These are phyloP conservation scores for Castanea sativa DNA, from an alignment of 306 rosid species.

Conservation along the genomic window DNA sequence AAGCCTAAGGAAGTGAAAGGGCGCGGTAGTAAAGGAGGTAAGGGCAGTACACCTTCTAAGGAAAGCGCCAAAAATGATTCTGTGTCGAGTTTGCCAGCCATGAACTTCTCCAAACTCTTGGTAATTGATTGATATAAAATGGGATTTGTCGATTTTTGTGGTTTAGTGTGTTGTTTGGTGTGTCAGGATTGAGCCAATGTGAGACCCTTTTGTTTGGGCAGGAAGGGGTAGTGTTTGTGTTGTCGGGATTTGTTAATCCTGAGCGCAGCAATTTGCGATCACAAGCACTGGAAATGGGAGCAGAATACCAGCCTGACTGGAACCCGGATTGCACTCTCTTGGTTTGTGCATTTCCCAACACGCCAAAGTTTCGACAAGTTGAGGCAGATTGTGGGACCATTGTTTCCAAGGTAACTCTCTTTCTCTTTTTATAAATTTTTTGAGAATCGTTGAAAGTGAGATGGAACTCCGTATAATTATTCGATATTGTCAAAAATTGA, in stretches of 20 bases:
- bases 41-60: neutral
- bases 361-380: slow-evolving; percentile 91
- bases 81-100: slow-evolving; percentile 33
- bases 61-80: slow-evolving; percentile 32
- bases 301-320: slow-evolving; percentile 86
- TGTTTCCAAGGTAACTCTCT: slow-evolving; percentile 69
- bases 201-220: slow-evolving; percentile 34
- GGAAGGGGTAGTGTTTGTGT: slow-evolving; percentile 90
- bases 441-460: neutral
- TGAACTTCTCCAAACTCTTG: slow-evolving; percentile 59
- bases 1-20: slow-evolving; percentile 34
- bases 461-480: neutral
- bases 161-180: slow-evolving; percentile 7
- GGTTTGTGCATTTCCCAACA: slow-evolving; percentile 87
- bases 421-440: neutral
- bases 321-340: slow-evolving; percentile 75
- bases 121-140: slow-evolving; percentile 30
- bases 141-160: neutral
- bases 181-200: slow-evolving; percentile 8
- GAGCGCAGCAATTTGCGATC: slow-evolving; percentile 83
- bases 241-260: slow-evolving; percentile 94
- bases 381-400: slow-evolving; percentile 87
- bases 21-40: slow-evolving; percentile 1
- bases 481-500: neutral
- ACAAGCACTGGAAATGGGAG: slow-evolving; percentile 94